phyloP scores from a whole-genome alignment of 148 eudicot genomes.

The Amaranthus palmeri region DNA sequence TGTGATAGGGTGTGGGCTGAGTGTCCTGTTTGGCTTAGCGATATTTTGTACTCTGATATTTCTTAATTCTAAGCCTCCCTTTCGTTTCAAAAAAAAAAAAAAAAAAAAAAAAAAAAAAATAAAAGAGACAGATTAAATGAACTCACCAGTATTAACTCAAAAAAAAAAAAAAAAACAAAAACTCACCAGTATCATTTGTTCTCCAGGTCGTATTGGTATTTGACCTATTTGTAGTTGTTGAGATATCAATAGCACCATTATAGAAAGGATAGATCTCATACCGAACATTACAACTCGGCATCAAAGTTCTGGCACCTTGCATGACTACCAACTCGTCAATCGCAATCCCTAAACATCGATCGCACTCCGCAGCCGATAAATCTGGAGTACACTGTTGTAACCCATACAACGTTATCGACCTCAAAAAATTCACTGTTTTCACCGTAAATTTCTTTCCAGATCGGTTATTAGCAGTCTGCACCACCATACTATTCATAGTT shows the following conservation, averaged over 20 bases:
- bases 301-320: conserved; percentile 18
- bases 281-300: conserved; percentile 29
- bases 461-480: conserved; percentile 2
- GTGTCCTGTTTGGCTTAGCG: no score
- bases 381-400: conserved; percentile 28
- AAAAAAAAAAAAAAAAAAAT: no score
- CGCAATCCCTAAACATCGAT: conserved; percentile 5
- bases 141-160: no score
- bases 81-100: no score
- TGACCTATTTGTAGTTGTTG: neutral
- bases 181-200: no score
- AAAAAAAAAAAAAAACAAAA: no score
- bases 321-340: neutral
- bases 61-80: no score
- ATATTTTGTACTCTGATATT: no score
- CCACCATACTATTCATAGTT: neutral
- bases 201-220: no score
- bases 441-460: conserved; percentile 10
- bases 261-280: conserved; percentile 27
- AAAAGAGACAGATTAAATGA: no score
- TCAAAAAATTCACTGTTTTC: neutral
- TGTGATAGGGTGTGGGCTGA: no score
- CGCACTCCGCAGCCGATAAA: conserved; percentile 17
- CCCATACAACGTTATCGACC: neutral
- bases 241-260: neutral